These are phyloP conservation scores for Aspergillus carlsbadensis DNA, from an alignment of 495 filamentous ascomycete species.

Conservation along the genomic window DNA sequence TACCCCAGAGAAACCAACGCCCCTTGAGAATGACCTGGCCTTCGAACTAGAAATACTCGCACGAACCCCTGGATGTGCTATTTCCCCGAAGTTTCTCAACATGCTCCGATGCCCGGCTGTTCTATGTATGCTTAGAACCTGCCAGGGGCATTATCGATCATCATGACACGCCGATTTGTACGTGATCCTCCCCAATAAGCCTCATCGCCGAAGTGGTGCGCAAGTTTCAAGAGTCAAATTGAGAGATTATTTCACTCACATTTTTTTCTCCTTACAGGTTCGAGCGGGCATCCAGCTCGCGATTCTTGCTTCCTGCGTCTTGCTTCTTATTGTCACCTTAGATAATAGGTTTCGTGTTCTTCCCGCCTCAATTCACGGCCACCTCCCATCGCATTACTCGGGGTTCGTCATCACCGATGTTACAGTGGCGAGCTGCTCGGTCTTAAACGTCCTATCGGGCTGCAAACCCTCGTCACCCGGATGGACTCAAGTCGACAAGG, in stretches of 20 bases:
- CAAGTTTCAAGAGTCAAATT: neutral
- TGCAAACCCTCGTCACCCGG: slow-evolving; percentile 73
- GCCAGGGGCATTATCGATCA: slow-evolving; percentile 31
- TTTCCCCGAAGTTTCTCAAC: slow-evolving; percentile 16
- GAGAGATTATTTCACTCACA: slow-evolving; percentile 5
- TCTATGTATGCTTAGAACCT: slow-evolving; percentile 29
- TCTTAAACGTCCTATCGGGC: slow-evolving; percentile 69
- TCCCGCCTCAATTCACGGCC: slow-evolving; percentile 76
- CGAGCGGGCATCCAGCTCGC: slow-evolving; percentile 82
- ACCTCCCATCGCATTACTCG: slow-evolving; percentile 77
- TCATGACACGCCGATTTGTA: slow-evolving; percentile 52
- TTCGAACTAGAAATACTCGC: slow-evolving; percentile 30
- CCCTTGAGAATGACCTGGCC: slow-evolving; percentile 28
- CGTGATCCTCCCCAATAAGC: slow-evolving; percentile 7
- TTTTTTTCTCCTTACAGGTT: slow-evolving; percentile 41
- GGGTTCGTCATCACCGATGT: slow-evolving; percentile 87
- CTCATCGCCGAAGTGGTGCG: neutral
- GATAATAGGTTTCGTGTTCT: slow-evolving; percentile 81
- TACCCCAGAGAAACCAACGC: slow-evolving; percentile 14
- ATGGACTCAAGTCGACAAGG: slow-evolving; percentile 90
- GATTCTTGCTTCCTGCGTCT: slow-evolving; percentile 61
- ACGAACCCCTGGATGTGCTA: slow-evolving; percentile 16
- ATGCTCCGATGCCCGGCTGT: slow-evolving; percentile 26
- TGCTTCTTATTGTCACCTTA: slow-evolving; percentile 71
- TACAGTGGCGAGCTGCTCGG: slow-evolving; percentile 74